Percentiles rank a stretch among this genome's conserved stretches.
Evolutionary conservation across 495 filamentous ascomycete genomes (phyloP).

Genomic region (Sporormia fimetaria): DNA sequence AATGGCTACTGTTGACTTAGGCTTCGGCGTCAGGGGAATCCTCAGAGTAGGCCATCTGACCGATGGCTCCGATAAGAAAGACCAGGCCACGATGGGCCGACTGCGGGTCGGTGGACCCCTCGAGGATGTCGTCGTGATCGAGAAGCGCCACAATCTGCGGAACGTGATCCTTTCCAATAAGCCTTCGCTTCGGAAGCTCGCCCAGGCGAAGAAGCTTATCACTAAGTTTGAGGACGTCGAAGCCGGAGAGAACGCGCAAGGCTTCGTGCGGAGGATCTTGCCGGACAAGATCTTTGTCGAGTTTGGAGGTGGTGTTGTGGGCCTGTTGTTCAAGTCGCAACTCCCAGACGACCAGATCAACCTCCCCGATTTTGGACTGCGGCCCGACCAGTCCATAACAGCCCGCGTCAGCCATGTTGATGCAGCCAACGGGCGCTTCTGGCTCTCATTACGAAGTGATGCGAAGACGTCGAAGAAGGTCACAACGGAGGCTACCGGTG

Average conservation of each 20-base stretch:
- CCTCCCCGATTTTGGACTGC: slow-evolving; percentile 64
- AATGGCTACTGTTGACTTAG: slow-evolving; percentile 65
- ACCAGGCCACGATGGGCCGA: slow-evolving; percentile 58
- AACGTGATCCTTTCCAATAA: slow-evolving; percentile 68
- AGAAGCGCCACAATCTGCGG: slow-evolving; percentile 61
- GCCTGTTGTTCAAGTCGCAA: slow-evolving; percentile 64
- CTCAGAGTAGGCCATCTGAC: slow-evolving; percentile 66
- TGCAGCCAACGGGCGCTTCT: slow-evolving; percentile 42
- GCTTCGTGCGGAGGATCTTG: slow-evolving; percentile 78
- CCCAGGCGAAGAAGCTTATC: slow-evolving; percentile 53
- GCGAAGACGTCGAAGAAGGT: slow-evolving; percentile 23
- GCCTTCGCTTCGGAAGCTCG: slow-evolving; percentile 65
- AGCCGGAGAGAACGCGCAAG: slow-evolving; percentile 55
- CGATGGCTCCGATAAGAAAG: slow-evolving; percentile 69
- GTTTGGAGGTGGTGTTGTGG: slow-evolving; percentile 66
- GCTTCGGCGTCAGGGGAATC: slow-evolving; percentile 58
- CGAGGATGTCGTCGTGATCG: slow-evolving; percentile 69
- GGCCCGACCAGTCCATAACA: slow-evolving; percentile 57
- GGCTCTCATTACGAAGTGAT: slow-evolving; percentile 43
- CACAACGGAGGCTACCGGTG: slow-evolving; percentile 15
- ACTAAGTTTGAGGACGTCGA: slow-evolving; percentile 54
- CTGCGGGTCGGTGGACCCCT: slow-evolving; percentile 71
- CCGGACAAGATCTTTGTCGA: slow-evolving; percentile 68
- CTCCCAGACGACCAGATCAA: slow-evolving; percentile 53
- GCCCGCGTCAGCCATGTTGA: slow-evolving; percentile 62